phyloP scores from a whole-genome alignment of 2,329 filamentous ascomycete species.

The Pseudogymnoascus sp. region DNA sequence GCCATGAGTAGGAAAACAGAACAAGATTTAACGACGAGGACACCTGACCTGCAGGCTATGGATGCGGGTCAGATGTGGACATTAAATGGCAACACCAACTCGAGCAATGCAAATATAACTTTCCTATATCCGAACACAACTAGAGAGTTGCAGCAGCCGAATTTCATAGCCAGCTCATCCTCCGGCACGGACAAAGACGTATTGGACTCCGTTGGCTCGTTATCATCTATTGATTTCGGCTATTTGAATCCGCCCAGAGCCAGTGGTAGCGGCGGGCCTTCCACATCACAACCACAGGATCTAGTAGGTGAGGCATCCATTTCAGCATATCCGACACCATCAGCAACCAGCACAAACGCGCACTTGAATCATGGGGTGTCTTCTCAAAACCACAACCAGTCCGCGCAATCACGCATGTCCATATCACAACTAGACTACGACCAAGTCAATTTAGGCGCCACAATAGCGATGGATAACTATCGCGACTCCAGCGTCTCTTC shows the following conservation, averaged over 20 bases:
- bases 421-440: background rate
- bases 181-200: background rate
- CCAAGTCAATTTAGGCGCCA: background rate
- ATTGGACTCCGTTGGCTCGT: background rate
- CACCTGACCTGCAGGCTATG: background rate
- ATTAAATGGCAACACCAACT: conserved; percentile 76
- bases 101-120: conserved; percentile 73
- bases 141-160: conserved; percentile 13
- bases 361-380: background rate
- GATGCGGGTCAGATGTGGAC: conserved; percentile 46
- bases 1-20: background rate
- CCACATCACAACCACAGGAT: background rate
- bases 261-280: background rate
- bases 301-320: background rate
- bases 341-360: background rate
- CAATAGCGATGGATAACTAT: background rate
- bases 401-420: background rate
- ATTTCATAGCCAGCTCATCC: background rate
- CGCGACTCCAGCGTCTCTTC: background rate
- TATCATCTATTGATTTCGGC: background rate
- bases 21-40: background rate
- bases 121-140: conserved; percentile 51
- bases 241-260: background rate
- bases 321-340: background rate
- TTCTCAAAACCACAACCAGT: background rate